A percentile compares a stretch with the other conserved stretches of the same genome.
Evolutionary conservation across 768 basidiomycete species (phyloP).

Genomic region (Auriscalpium vulgare): DNA sequence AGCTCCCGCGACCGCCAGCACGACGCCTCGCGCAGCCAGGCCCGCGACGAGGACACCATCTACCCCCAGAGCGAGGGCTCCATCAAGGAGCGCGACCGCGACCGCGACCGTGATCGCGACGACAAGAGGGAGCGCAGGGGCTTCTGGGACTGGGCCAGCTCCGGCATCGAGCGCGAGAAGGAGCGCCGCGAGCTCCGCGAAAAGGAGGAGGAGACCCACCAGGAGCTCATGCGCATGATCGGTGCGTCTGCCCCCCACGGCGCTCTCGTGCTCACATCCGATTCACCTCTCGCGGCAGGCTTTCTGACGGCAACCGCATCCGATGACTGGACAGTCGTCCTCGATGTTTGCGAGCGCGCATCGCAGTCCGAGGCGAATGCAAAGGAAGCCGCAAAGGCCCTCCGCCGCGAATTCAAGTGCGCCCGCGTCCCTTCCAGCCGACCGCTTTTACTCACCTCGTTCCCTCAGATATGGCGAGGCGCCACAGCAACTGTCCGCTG

Average conservation of each 20-base stretch:
- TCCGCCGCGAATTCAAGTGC: slow-evolving; percentile 82
- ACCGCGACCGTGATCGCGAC: slow-evolving; percentile 1
- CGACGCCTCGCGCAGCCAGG: slow-evolving; percentile 18
- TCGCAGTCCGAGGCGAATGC: slow-evolving; percentile 64
- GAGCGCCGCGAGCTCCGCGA: slow-evolving; percentile 31
- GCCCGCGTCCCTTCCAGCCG: slow-evolving; percentile 11
- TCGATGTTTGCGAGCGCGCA: slow-evolving; percentile 82
- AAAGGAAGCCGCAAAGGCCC: slow-evolving; percentile 77
- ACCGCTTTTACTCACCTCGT: not conserved
- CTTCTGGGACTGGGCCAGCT: slow-evolving; percentile 39
- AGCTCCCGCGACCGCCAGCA: slow-evolving; percentile 4
- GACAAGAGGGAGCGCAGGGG: slow-evolving; percentile 40
- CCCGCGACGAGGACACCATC: slow-evolving; percentile 24
- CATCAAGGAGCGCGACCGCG: slow-evolving; percentile 16
- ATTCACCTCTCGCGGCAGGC: slow-evolving; percentile 33
- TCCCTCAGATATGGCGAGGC: slow-evolving; percentile 12
- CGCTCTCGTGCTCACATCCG: not conserved
- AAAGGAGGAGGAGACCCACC: slow-evolving; percentile 34
- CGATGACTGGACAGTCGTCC: slow-evolving; percentile 74
- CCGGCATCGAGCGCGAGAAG: slow-evolving; percentile 28
- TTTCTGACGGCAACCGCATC: slow-evolving; percentile 71
- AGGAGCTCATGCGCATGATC: slow-evolving; percentile 62
- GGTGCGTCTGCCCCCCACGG: slow-evolving; percentile 31
- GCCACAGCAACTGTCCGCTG: slow-evolving; percentile 14
- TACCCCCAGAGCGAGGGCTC: slow-evolving; percentile 15